These are phyloP conservation scores for Hyaloperonospora arabidopsidis DNA, from an alignment of 352 stramenopile genomes.

Conservation along the genomic window DNA sequence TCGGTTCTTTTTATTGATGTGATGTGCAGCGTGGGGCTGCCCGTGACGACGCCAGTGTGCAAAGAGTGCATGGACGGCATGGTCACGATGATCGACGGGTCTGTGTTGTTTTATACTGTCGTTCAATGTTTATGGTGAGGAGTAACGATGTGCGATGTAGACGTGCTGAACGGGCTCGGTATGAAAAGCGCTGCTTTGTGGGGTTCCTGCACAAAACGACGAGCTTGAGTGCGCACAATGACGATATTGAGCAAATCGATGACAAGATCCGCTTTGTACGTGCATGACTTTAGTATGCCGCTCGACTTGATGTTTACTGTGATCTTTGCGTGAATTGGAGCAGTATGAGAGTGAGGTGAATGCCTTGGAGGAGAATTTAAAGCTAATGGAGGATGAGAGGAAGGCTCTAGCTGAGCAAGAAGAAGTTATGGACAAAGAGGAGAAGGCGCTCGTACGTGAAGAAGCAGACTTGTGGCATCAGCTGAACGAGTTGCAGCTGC, in stretches of 20 bases:
- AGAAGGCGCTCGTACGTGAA: constrained; percentile 38
- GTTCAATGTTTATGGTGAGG: not conserved
- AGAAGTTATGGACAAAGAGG: constrained; percentile 40
- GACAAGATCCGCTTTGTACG: constrained; percentile 71
- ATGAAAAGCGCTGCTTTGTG: constrained; percentile 62
- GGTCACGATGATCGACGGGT: constrained; percentile 64
- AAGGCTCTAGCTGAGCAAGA: constrained; percentile 42
- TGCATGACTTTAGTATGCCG: not conserved
- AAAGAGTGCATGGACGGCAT: constrained; percentile 74
- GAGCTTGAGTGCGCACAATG: constrained; percentile 34
- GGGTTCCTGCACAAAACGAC: constrained; percentile 50
- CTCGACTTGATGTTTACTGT: not conserved
- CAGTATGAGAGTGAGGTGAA: constrained; percentile 67
- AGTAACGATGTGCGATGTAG: too few species aligned
- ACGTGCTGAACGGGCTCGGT: constrained; percentile 57
- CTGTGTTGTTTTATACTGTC: not conserved
- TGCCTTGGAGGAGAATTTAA: constrained; percentile 50
- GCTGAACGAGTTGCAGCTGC: constrained; percentile 46
- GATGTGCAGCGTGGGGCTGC: constrained; percentile 39
- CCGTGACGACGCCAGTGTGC: constrained; percentile 56
- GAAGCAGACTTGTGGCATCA: constrained; percentile 50
- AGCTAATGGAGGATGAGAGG: constrained; percentile 67
- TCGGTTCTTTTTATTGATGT: not conserved
- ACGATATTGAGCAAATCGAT: constrained; percentile 58
- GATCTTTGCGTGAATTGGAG: constrained; percentile 1